Evolutionary conservation across 208 protist species (phyloP).

Genomic region (Phytomonas francai): DNA sequence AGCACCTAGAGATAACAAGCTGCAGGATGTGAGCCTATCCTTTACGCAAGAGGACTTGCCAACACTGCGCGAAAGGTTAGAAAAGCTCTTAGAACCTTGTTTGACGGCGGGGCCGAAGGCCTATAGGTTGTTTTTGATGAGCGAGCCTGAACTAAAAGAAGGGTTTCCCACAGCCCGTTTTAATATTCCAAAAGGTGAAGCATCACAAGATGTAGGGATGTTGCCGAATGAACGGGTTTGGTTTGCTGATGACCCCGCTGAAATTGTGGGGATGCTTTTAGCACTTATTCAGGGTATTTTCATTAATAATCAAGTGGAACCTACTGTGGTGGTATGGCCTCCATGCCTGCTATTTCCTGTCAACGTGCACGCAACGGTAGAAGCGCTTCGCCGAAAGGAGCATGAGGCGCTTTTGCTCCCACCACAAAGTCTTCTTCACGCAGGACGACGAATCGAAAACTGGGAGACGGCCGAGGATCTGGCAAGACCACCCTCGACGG

Average conservation of each 20-base stretch:
- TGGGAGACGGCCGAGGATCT: constrained; percentile 23
- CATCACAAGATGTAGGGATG: not conserved
- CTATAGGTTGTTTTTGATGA: not conserved
- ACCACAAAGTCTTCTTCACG: constrained; percentile 23
- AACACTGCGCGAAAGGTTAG: not conserved
- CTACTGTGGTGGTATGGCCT: constrained; percentile 52
- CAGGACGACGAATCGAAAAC: constrained; percentile 17
- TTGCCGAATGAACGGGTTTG: constrained; percentile 31
- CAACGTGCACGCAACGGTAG: constrained; percentile 40
- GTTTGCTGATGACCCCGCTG: constrained; percentile 24
- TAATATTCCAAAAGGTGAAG: not conserved
- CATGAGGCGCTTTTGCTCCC: constrained; percentile 51
- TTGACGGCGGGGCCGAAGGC: not conserved
- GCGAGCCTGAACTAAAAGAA: not conserved
- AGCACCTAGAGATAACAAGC: not conserved
- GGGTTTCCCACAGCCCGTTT: not conserved
- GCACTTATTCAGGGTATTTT: constrained; percentile 24
- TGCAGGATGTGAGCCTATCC: not conserved
- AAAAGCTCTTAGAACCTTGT: not conserved
- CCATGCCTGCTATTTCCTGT: constrained; percentile 34
- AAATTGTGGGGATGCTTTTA: constrained; percentile 25
- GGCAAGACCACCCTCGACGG: not conserved
- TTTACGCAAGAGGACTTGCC: not conserved
- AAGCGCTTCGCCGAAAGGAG: constrained; percentile 29
- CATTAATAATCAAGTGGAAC: not conserved